Percentiles rank a stretch among this genome's conserved stretches.
These are phyloP conservation scores for Cutaneotrichosporon cavernicola DNA, from an alignment of 1,284 basidiomycete genomes.

Conservation along the genomic window DNA sequence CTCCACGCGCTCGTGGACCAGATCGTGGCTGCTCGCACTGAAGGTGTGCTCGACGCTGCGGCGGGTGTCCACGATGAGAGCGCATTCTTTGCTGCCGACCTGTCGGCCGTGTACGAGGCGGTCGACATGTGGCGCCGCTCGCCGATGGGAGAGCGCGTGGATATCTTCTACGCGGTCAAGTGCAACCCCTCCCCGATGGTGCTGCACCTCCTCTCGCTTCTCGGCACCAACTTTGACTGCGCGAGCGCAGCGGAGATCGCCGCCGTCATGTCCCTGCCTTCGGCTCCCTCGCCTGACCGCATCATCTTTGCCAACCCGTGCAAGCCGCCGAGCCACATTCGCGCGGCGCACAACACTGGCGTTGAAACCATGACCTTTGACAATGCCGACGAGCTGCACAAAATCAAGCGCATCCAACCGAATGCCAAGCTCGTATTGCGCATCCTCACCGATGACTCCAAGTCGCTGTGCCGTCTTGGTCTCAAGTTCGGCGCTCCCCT, in stretches of 20 bases:
- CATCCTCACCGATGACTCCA: slow-evolving; percentile 95
- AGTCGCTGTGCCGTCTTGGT: slow-evolving; percentile 87
- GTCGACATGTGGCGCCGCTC: slow-evolving; percentile 78
- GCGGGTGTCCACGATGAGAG: slow-evolving; percentile 61
- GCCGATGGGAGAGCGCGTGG: slow-evolving; percentile 69
- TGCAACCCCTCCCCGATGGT: slow-evolving; percentile 97
- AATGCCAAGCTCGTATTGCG: slow-evolving; percentile 84
- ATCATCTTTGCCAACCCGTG: slow-evolving; percentile 99
- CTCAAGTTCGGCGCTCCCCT: slow-evolving; percentile 97
- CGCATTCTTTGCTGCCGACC: slow-evolving; percentile 94
- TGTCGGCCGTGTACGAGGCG: slow-evolving; percentile 82
- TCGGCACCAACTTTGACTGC: slow-evolving; percentile 95
- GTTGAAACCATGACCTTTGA: slow-evolving; percentile 98
- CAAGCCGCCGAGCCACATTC: slow-evolving; percentile 92
- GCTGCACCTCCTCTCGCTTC: slow-evolving; percentile 79
- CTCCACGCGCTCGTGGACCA: slow-evolving; percentile 41
- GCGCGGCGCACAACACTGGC: slow-evolving; percentile 71
- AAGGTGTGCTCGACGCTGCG: slow-evolving; percentile 16
- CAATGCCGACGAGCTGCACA: slow-evolving; percentile 96
- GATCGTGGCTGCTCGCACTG: slow-evolving; percentile 33
- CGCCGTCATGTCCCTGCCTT: slow-evolving; percentile 72
- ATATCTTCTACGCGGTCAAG: slow-evolving; percentile 95
- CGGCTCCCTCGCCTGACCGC: slow-evolving; percentile 56
- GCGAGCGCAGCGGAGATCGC: slow-evolving; percentile 95
- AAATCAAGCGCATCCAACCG: slow-evolving; percentile 81